phyloP scores from a whole-genome alignment of 768 basidiomycete species.

The Boletellus emodensis region DNA sequence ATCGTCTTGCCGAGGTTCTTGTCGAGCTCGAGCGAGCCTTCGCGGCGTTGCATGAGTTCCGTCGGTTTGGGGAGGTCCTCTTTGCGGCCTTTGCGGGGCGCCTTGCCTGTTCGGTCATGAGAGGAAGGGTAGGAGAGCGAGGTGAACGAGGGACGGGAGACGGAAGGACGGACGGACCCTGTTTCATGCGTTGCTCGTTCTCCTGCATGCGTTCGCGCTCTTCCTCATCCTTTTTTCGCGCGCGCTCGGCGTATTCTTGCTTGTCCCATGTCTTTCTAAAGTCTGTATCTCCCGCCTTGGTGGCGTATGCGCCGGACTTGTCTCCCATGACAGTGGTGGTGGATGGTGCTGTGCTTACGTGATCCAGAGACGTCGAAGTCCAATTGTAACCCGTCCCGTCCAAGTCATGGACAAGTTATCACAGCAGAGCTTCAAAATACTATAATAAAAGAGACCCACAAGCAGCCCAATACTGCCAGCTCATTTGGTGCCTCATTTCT shows the following conservation, averaged over 20 bases:
- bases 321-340: constrained; percentile 22
- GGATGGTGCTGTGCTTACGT: constrained; percentile 1
- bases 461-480: too few relatives aligned
- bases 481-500: too few relatives aligned
- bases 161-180: constrained; percentile 50
- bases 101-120: constrained; percentile 58
- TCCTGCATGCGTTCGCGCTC: constrained; percentile 81
- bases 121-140: background rate
- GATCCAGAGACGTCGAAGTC: too few relatives aligned
- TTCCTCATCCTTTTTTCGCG: constrained; percentile 75
- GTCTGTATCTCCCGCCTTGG: constrained; percentile 57
- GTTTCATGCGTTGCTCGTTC: constrained; percentile 78
- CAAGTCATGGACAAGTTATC: too few relatives aligned
- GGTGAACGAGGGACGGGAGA: background rate
- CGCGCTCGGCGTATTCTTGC: constrained; percentile 82
- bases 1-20: constrained; percentile 95
- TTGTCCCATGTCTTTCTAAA: constrained; percentile 94
- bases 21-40: constrained; percentile 80
- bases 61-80: constrained; percentile 91
- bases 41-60: constrained; percentile 87
- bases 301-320: constrained; percentile 33
- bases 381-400: too few relatives aligned
- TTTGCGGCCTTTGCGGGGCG: constrained; percentile 57
- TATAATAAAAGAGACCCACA: too few relatives aligned
- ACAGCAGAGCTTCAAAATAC: too few relatives aligned